These are phyloP conservation scores for Fagopyrum tataricum DNA, from an alignment of 148 eudicot genomes.

Conservation along the genomic window DNA sequence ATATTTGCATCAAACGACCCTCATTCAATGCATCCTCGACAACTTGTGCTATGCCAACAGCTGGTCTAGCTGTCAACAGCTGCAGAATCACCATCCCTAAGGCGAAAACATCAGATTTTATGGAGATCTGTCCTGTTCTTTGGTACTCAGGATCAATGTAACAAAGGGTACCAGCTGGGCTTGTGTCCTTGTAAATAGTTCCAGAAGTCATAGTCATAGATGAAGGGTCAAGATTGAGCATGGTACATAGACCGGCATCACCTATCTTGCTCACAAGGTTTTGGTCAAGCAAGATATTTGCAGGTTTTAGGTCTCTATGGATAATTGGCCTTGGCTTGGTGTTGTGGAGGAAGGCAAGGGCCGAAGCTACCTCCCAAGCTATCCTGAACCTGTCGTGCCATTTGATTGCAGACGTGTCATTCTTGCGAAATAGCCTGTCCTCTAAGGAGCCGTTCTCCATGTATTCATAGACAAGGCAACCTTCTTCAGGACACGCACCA, in stretches of 20 bases:
- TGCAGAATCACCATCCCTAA: slow-evolving; percentile 74
- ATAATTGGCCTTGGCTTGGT: slow-evolving; percentile 63
- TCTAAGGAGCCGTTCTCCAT: slow-evolving; percentile 88
- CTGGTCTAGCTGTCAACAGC: slow-evolving; percentile 64
- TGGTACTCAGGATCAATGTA: slow-evolving; percentile 93
- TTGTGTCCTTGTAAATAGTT: slow-evolving; percentile 51
- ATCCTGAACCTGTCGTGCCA: slow-evolving; percentile 81
- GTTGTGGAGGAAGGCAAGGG: slow-evolving; percentile 72
- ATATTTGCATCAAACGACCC: slow-evolving; percentile 28
- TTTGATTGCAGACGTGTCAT: slow-evolving; percentile 47
- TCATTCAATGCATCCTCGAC: slow-evolving; percentile 59
- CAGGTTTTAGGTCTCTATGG: slow-evolving; percentile 76
- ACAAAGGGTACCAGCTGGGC: slow-evolving; percentile 74
- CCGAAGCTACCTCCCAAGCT: slow-evolving; percentile 83
- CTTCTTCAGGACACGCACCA: slow-evolving; percentile 74
- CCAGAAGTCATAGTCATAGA: slow-evolving; percentile 16
- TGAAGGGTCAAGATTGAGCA: slow-evolving; percentile 36
- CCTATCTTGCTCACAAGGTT: slow-evolving; percentile 85
- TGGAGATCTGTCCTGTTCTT: slow-evolving; percentile 48
- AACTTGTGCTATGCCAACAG: slow-evolving; percentile 39
- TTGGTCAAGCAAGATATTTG: slow-evolving; percentile 82
- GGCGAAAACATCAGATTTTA: slow-evolving; percentile 68
- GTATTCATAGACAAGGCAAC: slow-evolving; percentile 84
- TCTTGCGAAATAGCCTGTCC: slow-evolving; percentile 46
- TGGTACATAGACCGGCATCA: slow-evolving; percentile 72